phyloP scores from a whole-genome alignment of 768 basidiomycete species.

The Kockovaella imperatae region DNA sequence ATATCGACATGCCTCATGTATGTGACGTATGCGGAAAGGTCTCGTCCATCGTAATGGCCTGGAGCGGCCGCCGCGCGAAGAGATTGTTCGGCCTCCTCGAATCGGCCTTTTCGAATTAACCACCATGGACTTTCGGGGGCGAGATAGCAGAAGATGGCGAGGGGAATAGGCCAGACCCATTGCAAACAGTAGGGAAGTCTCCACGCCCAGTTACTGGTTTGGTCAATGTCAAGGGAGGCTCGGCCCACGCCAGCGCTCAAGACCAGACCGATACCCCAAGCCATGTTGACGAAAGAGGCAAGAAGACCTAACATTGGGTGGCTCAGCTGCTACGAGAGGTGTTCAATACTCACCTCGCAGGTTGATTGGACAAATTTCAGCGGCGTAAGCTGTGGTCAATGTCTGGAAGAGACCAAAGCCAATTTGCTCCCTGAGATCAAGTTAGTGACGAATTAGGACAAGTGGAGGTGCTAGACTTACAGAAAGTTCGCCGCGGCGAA shows the following conservation, averaged over 20 bases:
- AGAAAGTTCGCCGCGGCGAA: conserved; percentile 14
- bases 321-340: not conserved
- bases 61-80: conserved; percentile 7
- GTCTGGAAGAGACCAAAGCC: conserved; percentile 15
- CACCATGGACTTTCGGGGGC: conserved; percentile 38
- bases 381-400: conserved; percentile 25
- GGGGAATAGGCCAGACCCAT: conserved; percentile 25
- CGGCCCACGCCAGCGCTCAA: conserved; percentile 19
- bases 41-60: conserved; percentile 5
- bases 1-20: conserved; percentile 11
- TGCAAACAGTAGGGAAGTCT: conserved; percentile 13
- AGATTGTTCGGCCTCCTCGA: conserved; percentile 17
- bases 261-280: conserved; percentile 31
- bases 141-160: conserved; percentile 13
- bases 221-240: conserved; percentile 11
- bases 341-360: conserved; percentile 23
- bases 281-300: conserved; percentile 39
- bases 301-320: conserved; percentile 3
- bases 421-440: not conserved
- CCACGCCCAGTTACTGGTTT: conserved; percentile 17
- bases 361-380: conserved; percentile 40
- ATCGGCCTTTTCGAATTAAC: conserved; percentile 39
- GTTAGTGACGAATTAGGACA: no score
- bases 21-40: conserved; percentile 11
- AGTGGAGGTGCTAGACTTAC: not conserved